Percentiles rank a stretch among this genome's conserved stretches.
These are phyloP conservation scores for Porcisia deanei DNA, from an alignment of 208 protist genomes.

Conservation along the genomic window DNA sequence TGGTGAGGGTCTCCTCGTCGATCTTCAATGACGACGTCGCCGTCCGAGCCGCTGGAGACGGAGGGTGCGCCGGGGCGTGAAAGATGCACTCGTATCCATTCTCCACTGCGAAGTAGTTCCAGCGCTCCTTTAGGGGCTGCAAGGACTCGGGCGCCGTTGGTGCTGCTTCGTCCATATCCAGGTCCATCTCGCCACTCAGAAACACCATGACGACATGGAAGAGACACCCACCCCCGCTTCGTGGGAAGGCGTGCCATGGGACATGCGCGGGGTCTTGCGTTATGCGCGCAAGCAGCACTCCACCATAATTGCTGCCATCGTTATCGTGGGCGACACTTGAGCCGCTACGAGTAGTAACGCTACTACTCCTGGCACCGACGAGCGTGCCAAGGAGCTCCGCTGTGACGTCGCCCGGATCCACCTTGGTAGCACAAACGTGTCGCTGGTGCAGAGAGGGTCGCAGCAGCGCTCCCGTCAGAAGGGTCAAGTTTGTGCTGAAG, in stretches of 20 bases:
- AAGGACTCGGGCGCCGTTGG: not conserved
- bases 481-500: slow-evolving; percentile 2
- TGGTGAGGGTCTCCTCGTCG: not conserved
- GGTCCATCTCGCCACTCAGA: not conserved
- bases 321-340: not conserved
- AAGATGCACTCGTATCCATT: slow-evolving; percentile 36
- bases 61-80: slow-evolving; percentile 3
- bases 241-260: slow-evolving; percentile 51
- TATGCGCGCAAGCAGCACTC: slow-evolving; percentile 40
- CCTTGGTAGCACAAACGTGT: not conserved
- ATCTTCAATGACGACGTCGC: not conserved
- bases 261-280: slow-evolving; percentile 32
- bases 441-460: not conserved
- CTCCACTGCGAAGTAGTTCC: slow-evolving; percentile 29
- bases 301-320: slow-evolving; percentile 25
- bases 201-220: slow-evolving; percentile 46
- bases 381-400: not conserved
- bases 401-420: not conserved
- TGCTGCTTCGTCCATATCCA: not conserved
- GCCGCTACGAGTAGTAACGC: not conserved
- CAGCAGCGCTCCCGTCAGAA: slow-evolving; percentile 5
- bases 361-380: not conserved
- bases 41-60: not conserved
- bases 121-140: slow-evolving; percentile 16
- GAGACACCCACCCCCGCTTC: slow-evolving; percentile 14